phyloP scores from a whole-genome alignment of 1,139 yeast species.

The Yamadazyma aaseri region DNA sequence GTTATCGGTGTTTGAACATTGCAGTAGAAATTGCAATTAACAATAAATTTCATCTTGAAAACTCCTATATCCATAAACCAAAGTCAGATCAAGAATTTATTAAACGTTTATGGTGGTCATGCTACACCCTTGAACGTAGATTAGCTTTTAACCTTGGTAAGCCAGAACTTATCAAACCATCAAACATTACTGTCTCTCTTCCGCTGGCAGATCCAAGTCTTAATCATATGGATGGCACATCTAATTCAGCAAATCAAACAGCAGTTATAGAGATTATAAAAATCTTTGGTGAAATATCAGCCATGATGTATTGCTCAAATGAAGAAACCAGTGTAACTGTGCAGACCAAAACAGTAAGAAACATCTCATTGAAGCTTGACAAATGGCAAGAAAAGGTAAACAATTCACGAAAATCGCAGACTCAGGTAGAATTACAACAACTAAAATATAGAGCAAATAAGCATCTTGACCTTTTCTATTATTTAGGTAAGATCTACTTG shows the following conservation, averaged over 20 bases:
- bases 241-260: conserved; percentile 16
- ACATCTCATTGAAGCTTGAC: conserved; percentile 10
- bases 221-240: conserved; percentile 13
- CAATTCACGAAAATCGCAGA: conserved; percentile 14
- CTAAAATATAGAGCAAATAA: conserved; percentile 16
- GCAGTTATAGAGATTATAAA: conserved; percentile 15
- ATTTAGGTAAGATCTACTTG: conserved; percentile 18
- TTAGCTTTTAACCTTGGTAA: conserved; percentile 19
- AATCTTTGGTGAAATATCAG: conserved; percentile 17
- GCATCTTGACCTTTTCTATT: conserved; percentile 18
- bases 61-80: conserved; percentile 5
- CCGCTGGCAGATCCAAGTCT: conserved; percentile 14
- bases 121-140: conserved; percentile 19
- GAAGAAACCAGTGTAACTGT: conserved; percentile 11
- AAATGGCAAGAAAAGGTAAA: conserved; percentile 12
- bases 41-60: conserved; percentile 14
- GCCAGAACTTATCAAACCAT: conserved; percentile 13
- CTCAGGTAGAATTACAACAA: conserved; percentile 10
- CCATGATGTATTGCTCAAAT: conserved; percentile 11
- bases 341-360: conserved; percentile 14
- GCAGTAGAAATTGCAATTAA: conserved; percentile 19
- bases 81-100: conserved; percentile 13
- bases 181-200: conserved; percentile 15
- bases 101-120: conserved; percentile 20
- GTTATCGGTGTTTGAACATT: conserved; percentile 16